Evolutionary conservation across 495 filamentous ascomycete species (phyloP), one percentile per base, ranked within the genome.

Genomic region (Neurospora sp.): DNA sequence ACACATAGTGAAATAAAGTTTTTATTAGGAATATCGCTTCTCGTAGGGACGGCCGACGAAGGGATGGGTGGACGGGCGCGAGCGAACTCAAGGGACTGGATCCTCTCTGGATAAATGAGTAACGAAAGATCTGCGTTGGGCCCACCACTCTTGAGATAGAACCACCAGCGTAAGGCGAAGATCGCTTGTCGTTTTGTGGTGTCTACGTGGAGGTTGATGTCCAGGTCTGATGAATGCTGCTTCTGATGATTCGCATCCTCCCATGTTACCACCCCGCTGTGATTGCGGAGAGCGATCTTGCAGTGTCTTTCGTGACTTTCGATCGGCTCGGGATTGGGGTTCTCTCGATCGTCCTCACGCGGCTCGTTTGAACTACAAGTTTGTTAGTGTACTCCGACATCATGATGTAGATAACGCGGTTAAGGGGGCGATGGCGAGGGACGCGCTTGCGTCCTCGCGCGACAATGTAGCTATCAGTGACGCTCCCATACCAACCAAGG

Each of bases 281-380:
- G 7, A 70, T 38, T 5, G n/a, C 20, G 42, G 1, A 72, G 22
- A 46, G 40, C n/a, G 18, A 72, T 72, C 40, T 70, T 72, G 71
- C 65, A 72, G 14, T 69, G 61, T 11, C 0, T 69, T 39, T 69
- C 40, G 46, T 20, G 12, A 22, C 27, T 69, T 3, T 69, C 61
- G 27, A 18, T 46, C 59, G 27, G 12, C 39, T 42, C 27, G 16
- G 68, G 37, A 16, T 72, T 11, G 37, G n/a, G 1, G 35, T 72
- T 72, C 4, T 69, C 27, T 37, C 39, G 16, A 39, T 53, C 4
- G 20, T 27, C 1, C 11, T 39, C 71, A 70, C 9, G 18, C 22
- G 38, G 61, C 65, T 72, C 71, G 31, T 69, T 53, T 35, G 71
- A 72, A 59, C 71, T 72, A 70, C 40, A 72, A 39, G 35, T 16